Evolutionary conservation across 1,284 basidiomycete genomes (phyloP).

Genomic region (Tilletia caries): DNA sequence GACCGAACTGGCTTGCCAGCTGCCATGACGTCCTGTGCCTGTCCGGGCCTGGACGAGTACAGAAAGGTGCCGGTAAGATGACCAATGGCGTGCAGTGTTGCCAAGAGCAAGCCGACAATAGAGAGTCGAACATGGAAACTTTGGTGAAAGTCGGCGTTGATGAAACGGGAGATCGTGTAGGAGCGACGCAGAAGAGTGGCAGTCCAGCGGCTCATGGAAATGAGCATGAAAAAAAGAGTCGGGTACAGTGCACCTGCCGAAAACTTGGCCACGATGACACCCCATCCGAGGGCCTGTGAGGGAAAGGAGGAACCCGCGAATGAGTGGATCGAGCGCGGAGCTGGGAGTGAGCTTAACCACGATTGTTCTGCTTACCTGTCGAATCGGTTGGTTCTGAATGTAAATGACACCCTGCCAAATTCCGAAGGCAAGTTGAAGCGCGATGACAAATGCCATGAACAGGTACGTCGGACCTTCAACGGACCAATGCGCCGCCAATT

Average conservation of each 20-base stretch:
- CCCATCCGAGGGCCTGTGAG: slow-evolving; percentile 15
- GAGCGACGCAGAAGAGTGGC: neutral
- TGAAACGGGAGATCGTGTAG: neutral
- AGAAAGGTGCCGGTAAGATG: slow-evolving; percentile 18
- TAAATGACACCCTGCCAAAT: slow-evolving; percentile 20
- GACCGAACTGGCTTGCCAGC: neutral
- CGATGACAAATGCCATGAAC: slow-evolving; percentile 17
- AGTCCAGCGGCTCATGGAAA: slow-evolving; percentile 14
- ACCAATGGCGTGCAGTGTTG: slow-evolving; percentile 12
- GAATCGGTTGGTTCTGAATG: neutral
- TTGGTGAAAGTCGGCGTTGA: slow-evolving; percentile 5
- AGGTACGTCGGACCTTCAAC: slow-evolving; percentile 15
- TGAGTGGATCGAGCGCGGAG: neutral
- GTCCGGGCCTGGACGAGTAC: slow-evolving; percentile 7
- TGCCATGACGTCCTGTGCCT: slow-evolving; percentile 1
- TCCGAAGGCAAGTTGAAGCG: slow-evolving; percentile 14
- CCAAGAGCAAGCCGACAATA: neutral
- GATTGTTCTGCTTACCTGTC: too few relatives aligned
- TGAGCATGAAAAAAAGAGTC: slow-evolving; percentile 18
- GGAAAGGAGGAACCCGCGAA: neutral
- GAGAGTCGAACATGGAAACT: slow-evolving; percentile 9
- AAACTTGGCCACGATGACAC: slow-evolving; percentile 19
- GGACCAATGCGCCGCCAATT: slow-evolving; percentile 12
- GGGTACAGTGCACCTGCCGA: slow-evolving; percentile 21
- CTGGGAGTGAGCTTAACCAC: neutral